A percentile compares a stretch with the other conserved stretches of the same genome.
These are phyloP conservation scores for Pseudomonodictys pantanalensis DNA, from an alignment of 495 filamentous ascomycete genomes.

Conservation along the genomic window DNA sequence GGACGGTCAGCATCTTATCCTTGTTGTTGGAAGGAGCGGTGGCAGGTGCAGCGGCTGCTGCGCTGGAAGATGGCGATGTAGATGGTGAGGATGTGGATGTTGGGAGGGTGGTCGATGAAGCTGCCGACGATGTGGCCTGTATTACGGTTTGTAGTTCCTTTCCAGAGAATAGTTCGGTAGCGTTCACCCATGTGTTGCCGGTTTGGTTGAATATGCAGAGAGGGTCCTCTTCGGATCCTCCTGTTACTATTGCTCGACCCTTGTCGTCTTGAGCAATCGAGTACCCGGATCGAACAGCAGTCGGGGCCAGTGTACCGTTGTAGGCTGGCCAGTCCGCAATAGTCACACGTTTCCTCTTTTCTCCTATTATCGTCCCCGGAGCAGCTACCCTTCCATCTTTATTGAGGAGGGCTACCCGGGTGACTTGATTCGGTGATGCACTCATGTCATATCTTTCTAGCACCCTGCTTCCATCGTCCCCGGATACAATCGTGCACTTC, in stretches of 20 bases:
- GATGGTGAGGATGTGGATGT: slow-evolving; percentile 46
- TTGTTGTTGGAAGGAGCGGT: slow-evolving; percentile 35
- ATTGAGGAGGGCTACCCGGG: slow-evolving; percentile 58
- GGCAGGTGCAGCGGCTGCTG: slow-evolving; percentile 17
- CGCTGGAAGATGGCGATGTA: slow-evolving; percentile 38
- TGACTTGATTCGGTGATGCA: slow-evolving; percentile 72
- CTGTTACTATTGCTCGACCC: slow-evolving; percentile 69
- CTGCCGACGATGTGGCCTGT: slow-evolving; percentile 38
- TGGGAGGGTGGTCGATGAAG: slow-evolving; percentile 40
- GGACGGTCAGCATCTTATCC: slow-evolving; percentile 55
- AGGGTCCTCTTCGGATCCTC: slow-evolving; percentile 64
- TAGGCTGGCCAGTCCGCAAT: slow-evolving; percentile 72
- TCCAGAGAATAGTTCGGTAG: slow-evolving; percentile 61
- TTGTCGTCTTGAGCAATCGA: slow-evolving; percentile 58
- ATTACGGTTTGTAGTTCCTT: slow-evolving; percentile 39
- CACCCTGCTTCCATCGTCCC: slow-evolving; percentile 77
- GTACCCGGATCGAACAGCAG: slow-evolving; percentile 53
- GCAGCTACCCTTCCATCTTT: slow-evolving; percentile 45
- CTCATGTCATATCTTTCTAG: slow-evolving; percentile 77
- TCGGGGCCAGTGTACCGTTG: slow-evolving; percentile 69
- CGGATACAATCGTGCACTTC: slow-evolving; percentile 62
- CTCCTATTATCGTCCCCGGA: slow-evolving; percentile 42
- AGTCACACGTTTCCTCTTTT: slow-evolving; percentile 51
- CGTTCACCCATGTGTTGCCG: slow-evolving; percentile 77
- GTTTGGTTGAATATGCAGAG: slow-evolving; percentile 79